A percentile compares a stretch with the other conserved stretches of the same genome.
Conservation (phyloP, 768 basidiomycete species). For the Suillus tomentosus region DNA sequence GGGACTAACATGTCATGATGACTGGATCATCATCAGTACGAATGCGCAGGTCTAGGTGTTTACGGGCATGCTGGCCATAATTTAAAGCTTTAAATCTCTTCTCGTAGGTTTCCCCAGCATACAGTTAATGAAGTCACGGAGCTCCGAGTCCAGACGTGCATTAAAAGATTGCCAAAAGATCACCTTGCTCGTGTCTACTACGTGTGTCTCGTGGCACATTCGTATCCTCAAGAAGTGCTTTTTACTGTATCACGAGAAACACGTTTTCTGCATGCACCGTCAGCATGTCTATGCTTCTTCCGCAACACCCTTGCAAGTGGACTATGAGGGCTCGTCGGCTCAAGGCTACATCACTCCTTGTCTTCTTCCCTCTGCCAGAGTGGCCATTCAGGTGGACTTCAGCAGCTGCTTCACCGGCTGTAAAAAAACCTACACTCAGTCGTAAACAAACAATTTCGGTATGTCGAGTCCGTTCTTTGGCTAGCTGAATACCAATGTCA, state of each 20-base stretch:
- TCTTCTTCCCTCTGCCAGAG: constrained; percentile 23
- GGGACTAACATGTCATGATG: too few species aligned
- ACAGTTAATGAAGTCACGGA: background rate
- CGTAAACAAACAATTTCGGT: constrained; percentile 34
- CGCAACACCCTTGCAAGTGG: constrained; percentile 25
- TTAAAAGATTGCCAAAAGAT: background rate
- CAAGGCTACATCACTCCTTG: constrained; percentile 10
- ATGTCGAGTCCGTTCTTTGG: constrained; percentile 22
- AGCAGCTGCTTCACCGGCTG: constrained; percentile 19
- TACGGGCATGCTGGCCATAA: background rate
- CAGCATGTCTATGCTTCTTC: constrained; percentile 27
- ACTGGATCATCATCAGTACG: background rate
- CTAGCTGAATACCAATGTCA: constrained; percentile 15
- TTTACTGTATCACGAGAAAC: constrained; percentile 15
- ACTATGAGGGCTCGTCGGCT: constrained; percentile 33
- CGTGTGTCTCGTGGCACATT: background rate
- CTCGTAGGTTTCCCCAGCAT: background rate
- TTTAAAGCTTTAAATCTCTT: background rate
- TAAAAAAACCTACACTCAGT: constrained; percentile 30
- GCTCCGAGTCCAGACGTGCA: background rate
- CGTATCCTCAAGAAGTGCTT: background rate
- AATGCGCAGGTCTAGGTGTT: background rate
- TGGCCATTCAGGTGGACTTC: background rate
- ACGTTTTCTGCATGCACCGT: constrained; percentile 30
- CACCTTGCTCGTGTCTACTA: background rate